Evolutionary conservation across 805 yeast genomes (phyloP).

Genomic region (Saccharomycopsis schoenii): DNA sequence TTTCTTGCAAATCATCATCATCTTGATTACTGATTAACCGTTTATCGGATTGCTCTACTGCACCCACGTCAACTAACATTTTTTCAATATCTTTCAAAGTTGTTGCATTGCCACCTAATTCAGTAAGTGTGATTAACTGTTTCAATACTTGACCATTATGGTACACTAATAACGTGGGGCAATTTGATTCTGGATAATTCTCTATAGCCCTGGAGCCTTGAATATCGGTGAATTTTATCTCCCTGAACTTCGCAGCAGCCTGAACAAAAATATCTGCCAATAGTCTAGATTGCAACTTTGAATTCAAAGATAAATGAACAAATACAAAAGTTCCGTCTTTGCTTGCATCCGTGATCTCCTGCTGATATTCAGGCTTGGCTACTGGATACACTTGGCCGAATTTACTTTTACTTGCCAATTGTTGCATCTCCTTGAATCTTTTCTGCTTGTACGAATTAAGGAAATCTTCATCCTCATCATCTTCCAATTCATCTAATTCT

Average conservation of each 20-base stretch:
- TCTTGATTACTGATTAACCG: conserved; percentile 52
- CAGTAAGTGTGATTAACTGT: conserved; percentile 71
- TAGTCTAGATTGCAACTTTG: conserved; percentile 64
- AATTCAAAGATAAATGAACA: conserved; percentile 64
- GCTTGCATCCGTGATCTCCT: conserved; percentile 79
- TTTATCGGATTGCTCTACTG: conserved; percentile 56
- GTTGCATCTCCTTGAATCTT: conserved; percentile 64
- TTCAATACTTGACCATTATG: conserved; percentile 66
- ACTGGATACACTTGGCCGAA: conserved; percentile 75
- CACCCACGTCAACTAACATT: conserved; percentile 55
- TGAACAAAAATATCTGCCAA: conserved; percentile 46
- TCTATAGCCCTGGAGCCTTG: conserved; percentile 88
- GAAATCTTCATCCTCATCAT: conserved; percentile 89
- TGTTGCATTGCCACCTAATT: conserved; percentile 79
- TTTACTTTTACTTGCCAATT: conserved; percentile 42
- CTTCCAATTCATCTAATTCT: conserved; percentile 82
- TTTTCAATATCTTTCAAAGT: conserved; percentile 59
- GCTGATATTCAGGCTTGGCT: conserved; percentile 78
- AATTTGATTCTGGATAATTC: conserved; percentile 78
- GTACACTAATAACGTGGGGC: conserved; percentile 86
- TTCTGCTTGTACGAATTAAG: conserved; percentile 66
- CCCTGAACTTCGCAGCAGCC: conserved; percentile 60
- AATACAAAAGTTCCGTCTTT: conserved; percentile 43
- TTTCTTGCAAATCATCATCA: conserved; percentile 49
- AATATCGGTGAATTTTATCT: conserved; percentile 85